Evolutionary conservation across 495 filamentous ascomycete species (phyloP), one percentile per base, ranked within the genome.

Genomic region (Trichoderma reesei): DNA sequence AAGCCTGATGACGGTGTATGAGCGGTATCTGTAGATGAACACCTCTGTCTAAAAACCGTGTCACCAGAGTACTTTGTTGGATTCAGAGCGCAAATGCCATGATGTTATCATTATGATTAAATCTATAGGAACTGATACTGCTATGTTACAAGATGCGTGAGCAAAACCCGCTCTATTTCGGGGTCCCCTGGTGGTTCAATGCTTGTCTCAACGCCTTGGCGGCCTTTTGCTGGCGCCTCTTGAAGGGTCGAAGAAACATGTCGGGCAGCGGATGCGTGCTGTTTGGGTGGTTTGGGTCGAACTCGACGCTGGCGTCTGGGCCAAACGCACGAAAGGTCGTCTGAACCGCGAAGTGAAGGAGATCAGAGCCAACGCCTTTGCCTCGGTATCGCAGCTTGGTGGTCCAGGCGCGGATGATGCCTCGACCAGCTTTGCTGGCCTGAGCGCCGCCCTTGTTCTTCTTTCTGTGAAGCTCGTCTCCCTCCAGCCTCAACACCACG

Each of bases 321-420:
- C 87, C 85, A 63, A 79, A 80, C 68, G 78, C 77, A 66, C 82
- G 78, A 62, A 79, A 77, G 61, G 83, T 83, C 59, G 87, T 65
- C 65, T 72, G 74, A 0, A 90, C 84, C 6, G 84, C 88, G 66
- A 86, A 83, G 64, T 87, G 81, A 62, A 94, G 73, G 71, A 96
- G 73, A 33, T 82, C 85, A 14, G 68, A 76, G 5, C 90, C 91
- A 5, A 94, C 73, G 0, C 90, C 90, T 63, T 79, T 78, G 4
- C 82, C 74, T 11, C 91, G 79, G 72, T 90, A 92, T 67, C 73
- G 76, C 65, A 83, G 65, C 71, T 80, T 79, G 0, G 91, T 88
- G 5, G 90, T 90, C 89, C 90, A 92, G 2, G 88, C 90, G 33
- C 86, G 78, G 60, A 93, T 85, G 20, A 89, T 73, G 5, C 78